These are phyloP conservation scores for Madurella mycetomatis DNA, from an alignment of 2,329 filamentous ascomycete genomes.

Conservation along the genomic window DNA sequence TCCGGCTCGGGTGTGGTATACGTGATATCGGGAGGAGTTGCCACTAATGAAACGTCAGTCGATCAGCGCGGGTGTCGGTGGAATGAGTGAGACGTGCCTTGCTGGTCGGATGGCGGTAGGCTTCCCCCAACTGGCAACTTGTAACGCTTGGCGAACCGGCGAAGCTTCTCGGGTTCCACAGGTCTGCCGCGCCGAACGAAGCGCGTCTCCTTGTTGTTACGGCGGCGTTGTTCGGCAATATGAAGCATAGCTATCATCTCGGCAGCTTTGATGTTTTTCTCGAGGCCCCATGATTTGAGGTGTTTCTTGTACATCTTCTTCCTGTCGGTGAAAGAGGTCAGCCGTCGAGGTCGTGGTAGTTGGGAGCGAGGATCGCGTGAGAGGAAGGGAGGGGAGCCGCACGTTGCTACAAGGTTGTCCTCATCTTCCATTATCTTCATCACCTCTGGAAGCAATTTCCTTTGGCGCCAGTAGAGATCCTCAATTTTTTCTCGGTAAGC, in stretches of 20 bases:
- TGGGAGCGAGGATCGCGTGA: background rate
- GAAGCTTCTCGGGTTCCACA: constrained; percentile 16
- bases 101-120: background rate
- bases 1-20: constrained; percentile 16
- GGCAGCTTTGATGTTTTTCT: constrained; percentile 21
- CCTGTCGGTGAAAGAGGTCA: background rate
- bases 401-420: constrained; percentile 24
- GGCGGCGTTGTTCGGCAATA: constrained; percentile 14
- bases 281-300: constrained; percentile 21
- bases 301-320: constrained; percentile 24
- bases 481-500: constrained; percentile 17
- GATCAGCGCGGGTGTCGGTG: background rate
- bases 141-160: constrained; percentile 16
- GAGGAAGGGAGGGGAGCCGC: background rate
- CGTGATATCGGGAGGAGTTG: constrained; percentile 10
- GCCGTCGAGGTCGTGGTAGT: background rate
- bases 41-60: background rate
- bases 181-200: constrained; percentile 14
- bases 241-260: constrained; percentile 21
- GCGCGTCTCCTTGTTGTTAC: constrained; percentile 15
- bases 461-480: constrained; percentile 23
- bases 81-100: background rate
- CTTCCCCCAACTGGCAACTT: background rate
- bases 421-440: constrained; percentile 22
- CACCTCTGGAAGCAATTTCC: constrained; percentile 20